Conservation (phyloP, 768 basidiomycete genomes). For the Chalciporus piperatus region DNA sequence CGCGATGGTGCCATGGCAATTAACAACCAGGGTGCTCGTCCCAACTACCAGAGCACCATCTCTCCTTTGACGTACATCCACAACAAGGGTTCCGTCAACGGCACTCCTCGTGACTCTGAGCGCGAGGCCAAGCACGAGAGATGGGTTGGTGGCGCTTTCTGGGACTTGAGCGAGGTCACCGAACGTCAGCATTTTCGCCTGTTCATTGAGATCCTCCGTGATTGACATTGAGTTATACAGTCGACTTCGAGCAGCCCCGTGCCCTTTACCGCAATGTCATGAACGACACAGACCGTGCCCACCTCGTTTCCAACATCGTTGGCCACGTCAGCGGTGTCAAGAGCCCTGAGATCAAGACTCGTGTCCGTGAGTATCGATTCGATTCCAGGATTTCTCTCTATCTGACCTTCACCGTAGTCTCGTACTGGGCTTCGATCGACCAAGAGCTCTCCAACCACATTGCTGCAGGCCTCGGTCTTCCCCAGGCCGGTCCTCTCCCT, state of each 20-base stretch:
- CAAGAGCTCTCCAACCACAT: conserved; percentile 73
- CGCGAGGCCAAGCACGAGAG: conserved; percentile 59
- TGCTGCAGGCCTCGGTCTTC: conserved; percentile 67
- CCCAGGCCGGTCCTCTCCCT: conserved; percentile 54
- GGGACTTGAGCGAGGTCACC: conserved; percentile 70
- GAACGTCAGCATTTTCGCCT: conserved; percentile 56
- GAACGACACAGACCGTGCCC: conserved; percentile 54
- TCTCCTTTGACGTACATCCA: conserved; percentile 64
- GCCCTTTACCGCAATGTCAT: conserved; percentile 67
- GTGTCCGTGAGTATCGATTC: conserved; percentile 54
- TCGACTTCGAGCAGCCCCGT: conserved; percentile 85
- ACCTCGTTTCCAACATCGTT: conserved; percentile 65
- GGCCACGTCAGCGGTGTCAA: conserved; percentile 63
- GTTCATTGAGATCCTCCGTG: neutral
- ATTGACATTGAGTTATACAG: conserved; percentile 31
- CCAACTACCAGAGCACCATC: conserved; percentile 85
- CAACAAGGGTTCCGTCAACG: conserved; percentile 46
- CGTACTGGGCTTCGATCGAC: conserved; percentile 78
- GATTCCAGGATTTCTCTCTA: neutral
- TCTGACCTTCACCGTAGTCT: conserved; percentile 41
- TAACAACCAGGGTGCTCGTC: conserved; percentile 77
- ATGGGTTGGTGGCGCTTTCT: conserved; percentile 68
- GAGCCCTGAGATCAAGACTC: conserved; percentile 54
- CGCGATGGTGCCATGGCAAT: conserved; percentile 72
- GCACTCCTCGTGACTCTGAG: conserved; percentile 36